Base-by-base conservation (phyloP, 164 flowering plant genomes). In the Piper longum region DNA sequence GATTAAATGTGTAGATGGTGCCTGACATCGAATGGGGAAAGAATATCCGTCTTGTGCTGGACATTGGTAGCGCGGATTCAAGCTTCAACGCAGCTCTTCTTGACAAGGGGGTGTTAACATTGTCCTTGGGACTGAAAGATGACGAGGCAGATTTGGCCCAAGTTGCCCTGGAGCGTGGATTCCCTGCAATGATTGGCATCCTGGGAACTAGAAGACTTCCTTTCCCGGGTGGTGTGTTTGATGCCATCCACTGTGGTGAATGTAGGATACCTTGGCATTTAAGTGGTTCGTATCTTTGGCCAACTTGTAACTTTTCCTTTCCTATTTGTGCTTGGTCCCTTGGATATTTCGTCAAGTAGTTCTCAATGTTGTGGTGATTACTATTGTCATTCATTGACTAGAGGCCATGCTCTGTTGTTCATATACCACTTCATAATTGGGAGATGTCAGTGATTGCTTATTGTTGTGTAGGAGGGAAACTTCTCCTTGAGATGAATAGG, bases 11-110 rank as follows among this genome's bases (percentile, higher is more conserved):
- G 39, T 78, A 93, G 98, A 90, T 83, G 90, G 97, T 85, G 66
- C 98, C 98, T 62, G 98, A 93, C 69, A 88, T 93, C 69, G 98
- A 93, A 71, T 93, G 97, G 97, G 98, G 98, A 43, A 90, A 90
- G 76, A 90, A 86, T 68, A 82, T 93, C 17, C 97, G 87, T 48
- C 67, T 86, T n/a, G 81, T 88, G 41, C 75, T 90, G 75, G 98
- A 93, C 66, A 76, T 93, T 66, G 97, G 97, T 64, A 80, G 89
- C 65, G 77, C 71, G 41, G 96, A 90, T 75, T 74, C 91, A 59
- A 84, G 89, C 71, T 87, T 93, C 80, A 84, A 63, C 41, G 79
- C 83, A 61, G 72, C 85, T 74, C 84, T 93, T n/a, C 79, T 83
- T 70, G 98, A 88, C 36, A 93, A 88, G 73, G 85, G 80, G 8